These are phyloP conservation scores for Phytophthora citrophthora DNA, from an alignment of 352 stramenopile species.

Conservation along the genomic window DNA sequence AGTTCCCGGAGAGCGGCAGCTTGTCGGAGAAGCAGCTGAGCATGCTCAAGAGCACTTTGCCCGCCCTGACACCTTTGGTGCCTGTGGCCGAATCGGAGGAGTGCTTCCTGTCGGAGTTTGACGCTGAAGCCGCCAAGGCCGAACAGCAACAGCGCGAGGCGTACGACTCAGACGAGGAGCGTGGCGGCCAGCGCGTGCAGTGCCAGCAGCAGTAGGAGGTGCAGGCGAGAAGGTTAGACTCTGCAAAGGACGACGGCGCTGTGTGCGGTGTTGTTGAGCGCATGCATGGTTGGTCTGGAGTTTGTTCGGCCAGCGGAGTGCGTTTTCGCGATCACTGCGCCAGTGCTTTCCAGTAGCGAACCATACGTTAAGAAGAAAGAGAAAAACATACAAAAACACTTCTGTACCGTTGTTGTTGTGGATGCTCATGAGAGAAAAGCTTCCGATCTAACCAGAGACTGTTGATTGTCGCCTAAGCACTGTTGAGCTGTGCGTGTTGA, in stretches of 20 bases:
- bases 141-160: slow-evolving; percentile 74
- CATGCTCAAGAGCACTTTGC: slow-evolving; percentile 68
- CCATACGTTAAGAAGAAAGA: slow-evolving; percentile 41
- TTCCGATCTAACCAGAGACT: no score
- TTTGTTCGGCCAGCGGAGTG: slow-evolving; percentile 13
- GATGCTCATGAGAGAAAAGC: no score
- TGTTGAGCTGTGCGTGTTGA: no score
- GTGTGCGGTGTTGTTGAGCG: slow-evolving; percentile 27
- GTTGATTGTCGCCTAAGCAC: no score
- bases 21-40: slow-evolving; percentile 89
- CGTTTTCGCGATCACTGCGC: slow-evolving; percentile 16
- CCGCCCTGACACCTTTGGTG: slow-evolving; percentile 55
- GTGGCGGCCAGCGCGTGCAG: slow-evolving; percentile 88
- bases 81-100: slow-evolving; percentile 68
- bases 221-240: slow-evolving; percentile 39
- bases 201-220: slow-evolving; percentile 89
- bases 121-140: slow-evolving; percentile 89
- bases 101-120: slow-evolving; percentile 93
- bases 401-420: background rate
- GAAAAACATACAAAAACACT: slow-evolving; percentile 35
- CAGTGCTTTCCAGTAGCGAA: slow-evolving; percentile 31
- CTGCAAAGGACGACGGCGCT: slow-evolving; percentile 24
- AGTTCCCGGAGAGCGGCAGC: slow-evolving; percentile 93
- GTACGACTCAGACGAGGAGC: slow-evolving; percentile 95
- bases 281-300: slow-evolving; percentile 5